Evolutionary conservation across 768 basidiomycete genomes (phyloP).

Genomic region (Mycena vulgaris): DNA sequence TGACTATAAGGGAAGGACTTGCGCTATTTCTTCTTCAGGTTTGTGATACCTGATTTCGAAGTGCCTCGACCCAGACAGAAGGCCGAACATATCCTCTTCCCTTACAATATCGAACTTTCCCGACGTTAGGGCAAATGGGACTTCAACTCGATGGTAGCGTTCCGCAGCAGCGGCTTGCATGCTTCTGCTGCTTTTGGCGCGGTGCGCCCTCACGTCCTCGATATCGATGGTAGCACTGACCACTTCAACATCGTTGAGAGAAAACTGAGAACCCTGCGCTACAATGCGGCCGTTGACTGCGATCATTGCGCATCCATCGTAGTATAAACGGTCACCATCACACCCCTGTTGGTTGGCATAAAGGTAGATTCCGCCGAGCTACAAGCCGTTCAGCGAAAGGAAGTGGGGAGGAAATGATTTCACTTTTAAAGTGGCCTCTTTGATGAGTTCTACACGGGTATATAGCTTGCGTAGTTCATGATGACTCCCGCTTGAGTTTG

Average conservation of each 20-base stretch:
- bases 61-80: slow-evolving; percentile 52
- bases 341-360: slow-evolving; percentile 99
- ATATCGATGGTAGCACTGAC: slow-evolving; percentile 96
- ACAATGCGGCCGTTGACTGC: slow-evolving; percentile 93
- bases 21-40: slow-evolving; percentile 99
- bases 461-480: slow-evolving; percentile 98
- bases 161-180: slow-evolving; percentile 89
- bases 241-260: slow-evolving; percentile 95
- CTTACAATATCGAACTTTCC: slow-evolving; percentile 79
- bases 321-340: slow-evolving; percentile 97
- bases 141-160: slow-evolving; percentile 86
- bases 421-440: slow-evolving; percentile 96
- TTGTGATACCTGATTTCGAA: slow-evolving; percentile 80
- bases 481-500: slow-evolving; percentile 98
- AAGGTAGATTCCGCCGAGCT: slow-evolving; percentile 97
- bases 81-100: slow-evolving; percentile 63
- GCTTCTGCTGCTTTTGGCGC: slow-evolving; percentile 86
- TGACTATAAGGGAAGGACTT: slow-evolving; percentile 50
- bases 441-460: slow-evolving; percentile 93
- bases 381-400: slow-evolving; percentile 4
- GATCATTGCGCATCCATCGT: slow-evolving; percentile 97
- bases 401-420: not conserved
- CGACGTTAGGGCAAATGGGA: slow-evolving; percentile 83
- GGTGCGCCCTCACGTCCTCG: slow-evolving; percentile 94
- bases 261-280: slow-evolving; percentile 98